Conservation (phyloP, 2,329 filamentous ascomycete genomes). For the Sporothrix pseudoabietina region DNA sequence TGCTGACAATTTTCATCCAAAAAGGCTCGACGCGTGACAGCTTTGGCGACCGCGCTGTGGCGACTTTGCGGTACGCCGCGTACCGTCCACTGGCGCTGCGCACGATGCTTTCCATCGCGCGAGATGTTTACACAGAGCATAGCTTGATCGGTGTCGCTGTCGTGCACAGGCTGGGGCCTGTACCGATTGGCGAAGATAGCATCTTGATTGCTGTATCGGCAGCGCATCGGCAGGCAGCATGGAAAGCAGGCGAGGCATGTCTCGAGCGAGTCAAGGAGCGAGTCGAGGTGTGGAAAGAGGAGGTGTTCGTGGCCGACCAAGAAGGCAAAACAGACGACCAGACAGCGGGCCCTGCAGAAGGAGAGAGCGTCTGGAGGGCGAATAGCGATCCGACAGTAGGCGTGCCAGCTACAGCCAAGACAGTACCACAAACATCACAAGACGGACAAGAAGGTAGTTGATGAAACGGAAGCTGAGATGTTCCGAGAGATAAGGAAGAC, state of each 20-base stretch:
- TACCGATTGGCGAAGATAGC: conserved; percentile 90
- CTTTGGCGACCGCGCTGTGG: conserved; percentile 71
- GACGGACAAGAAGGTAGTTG: background rate
- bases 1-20: too few species aligned
- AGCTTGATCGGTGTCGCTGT: conserved; percentile 73
- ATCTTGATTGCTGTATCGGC: conserved; percentile 86
- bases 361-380: conserved; percentile 29
- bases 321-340: background rate
- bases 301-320: conserved; percentile 67
- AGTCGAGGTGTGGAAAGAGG: conserved; percentile 94
- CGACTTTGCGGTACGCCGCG: conserved; percentile 72
- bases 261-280: conserved; percentile 81
- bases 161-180: conserved; percentile 79
- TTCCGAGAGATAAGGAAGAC: background rate
- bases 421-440: background rate
- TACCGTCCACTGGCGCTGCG: conserved; percentile 71
- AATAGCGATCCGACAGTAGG: conserved; percentile 25
- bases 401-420: background rate
- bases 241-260: conserved; percentile 85
- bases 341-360: conserved; percentile 44
- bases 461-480: background rate
- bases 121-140: conserved; percentile 60
- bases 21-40: conserved; percentile 75
- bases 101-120: conserved; percentile 67
- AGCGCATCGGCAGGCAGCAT: conserved; percentile 80